Evolutionary conservation across 208 protist genomes (phyloP), one percentile per base, ranked within the genome.

Genomic region (Phytomonas francai): DNA sequence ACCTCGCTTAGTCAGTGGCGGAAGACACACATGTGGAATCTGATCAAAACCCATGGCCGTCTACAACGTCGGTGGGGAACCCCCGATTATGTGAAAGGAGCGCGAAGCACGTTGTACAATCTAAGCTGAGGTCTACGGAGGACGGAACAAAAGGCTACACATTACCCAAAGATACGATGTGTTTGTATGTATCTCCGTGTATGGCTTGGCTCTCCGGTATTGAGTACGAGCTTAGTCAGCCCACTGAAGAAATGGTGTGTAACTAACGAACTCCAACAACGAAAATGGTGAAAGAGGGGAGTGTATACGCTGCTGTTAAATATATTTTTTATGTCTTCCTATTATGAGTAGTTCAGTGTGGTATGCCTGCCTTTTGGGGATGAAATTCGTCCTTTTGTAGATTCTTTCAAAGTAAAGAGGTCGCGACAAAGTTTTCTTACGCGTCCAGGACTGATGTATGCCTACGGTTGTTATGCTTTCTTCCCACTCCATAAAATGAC

Each of bases 1-100:
- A 73, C 83, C n/a, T 81, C 87, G 3, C 70, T 95, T 22, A 84
- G 77, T 65, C 83, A 95, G 65, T 95, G 89, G 87, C 81, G 89
- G 31, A 76, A 77, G 59, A 70, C 74, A 16, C 89, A 95, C 70
- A 95, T 95, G 78, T 92, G 89, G 85, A 89, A 88, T 63, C 56
- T 95, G 22, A 75, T 95, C 65, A 95, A 92, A 79, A 63, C 78
- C 9, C 89, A 95, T 67, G 89, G 84, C 30, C 82, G 81, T 42
- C 75, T 94, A 70, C 87, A 95, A 66, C 78, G 84, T 19, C 84
- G 80, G 42, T 95, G 85, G 85, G 83, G 84, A 4, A 85, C 80
- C 25, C 83, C 85, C n/a, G 83, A 94, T 61, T 83, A 74, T 34
- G 59, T 82, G 68, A 89, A 84, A 56, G 89, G 89, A 30, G 83